These are phyloP conservation scores for Gossypium davidsonii DNA, from an alignment of 441 rosid genomes.

Conservation along the genomic window DNA sequence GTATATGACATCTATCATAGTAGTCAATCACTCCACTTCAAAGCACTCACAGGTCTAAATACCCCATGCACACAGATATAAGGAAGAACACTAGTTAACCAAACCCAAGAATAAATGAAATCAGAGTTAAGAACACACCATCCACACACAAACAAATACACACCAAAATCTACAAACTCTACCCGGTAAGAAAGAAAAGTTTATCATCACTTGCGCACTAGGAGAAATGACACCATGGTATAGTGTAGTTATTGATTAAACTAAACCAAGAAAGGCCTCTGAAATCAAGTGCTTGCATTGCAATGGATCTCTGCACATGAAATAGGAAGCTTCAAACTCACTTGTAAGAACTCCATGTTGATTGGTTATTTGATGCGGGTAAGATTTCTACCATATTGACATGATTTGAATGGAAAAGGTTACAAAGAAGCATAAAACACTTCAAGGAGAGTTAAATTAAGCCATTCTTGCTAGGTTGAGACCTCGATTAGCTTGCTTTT, in stretches of 20 bases:
- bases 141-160: neutral
- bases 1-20: neutral
- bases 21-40: slow-evolving; percentile 1
- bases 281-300: neutral
- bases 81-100: neutral
- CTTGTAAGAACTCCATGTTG: neutral
- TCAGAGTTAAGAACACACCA: neutral
- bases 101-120: slow-evolving; percentile 9
- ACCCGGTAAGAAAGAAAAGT: neutral
- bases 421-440: slow-evolving; percentile 6
- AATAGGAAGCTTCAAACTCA: neutral
- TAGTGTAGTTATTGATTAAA: neutral
- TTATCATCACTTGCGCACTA: neutral
- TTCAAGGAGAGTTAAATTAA: slow-evolving; percentile 3
- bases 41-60: neutral
- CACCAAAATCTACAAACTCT: slow-evolving; percentile 9
- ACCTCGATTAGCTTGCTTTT: slow-evolving; percentile 14
- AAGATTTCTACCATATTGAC: slow-evolving; percentile 12
- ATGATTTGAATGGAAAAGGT: slow-evolving; percentile 20
- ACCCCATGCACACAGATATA: neutral
- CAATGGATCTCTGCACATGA: slow-evolving; percentile 1
- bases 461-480: slow-evolving; percentile 5
- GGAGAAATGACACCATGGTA: neutral
- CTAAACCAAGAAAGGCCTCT: neutral
- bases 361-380: slow-evolving; percentile 2